phyloP scores from a whole-genome alignment of 23 red algal species.

The Gracilaria gracilis region DNA sequence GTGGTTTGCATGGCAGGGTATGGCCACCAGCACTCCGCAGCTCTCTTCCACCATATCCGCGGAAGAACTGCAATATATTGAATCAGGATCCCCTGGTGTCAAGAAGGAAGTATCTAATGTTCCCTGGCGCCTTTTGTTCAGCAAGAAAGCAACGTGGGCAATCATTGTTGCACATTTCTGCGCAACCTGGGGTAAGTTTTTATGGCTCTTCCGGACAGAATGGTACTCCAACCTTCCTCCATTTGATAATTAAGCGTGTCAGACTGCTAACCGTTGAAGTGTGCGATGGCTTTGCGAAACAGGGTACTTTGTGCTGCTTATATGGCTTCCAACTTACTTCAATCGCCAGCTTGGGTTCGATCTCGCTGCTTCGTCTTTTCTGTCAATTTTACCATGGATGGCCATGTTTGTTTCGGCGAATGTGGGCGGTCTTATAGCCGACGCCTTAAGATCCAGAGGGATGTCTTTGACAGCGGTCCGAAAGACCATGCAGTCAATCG shows the following conservation, averaged over 20 bases:
- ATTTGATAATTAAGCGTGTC: neutral
- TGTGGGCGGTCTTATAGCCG: constrained; percentile 86
- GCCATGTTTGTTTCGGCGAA: constrained; percentile 97
- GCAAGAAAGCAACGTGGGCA: constrained; percentile 85
- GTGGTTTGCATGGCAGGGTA: constrained; percentile 83
- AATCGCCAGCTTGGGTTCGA: constrained; percentile 97
- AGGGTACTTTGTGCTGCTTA: constrained; percentile 96
- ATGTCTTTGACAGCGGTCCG: constrained; percentile 85
- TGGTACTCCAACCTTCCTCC: neutral
- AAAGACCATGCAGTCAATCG: constrained; percentile 98
- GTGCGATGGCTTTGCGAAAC: neutral
- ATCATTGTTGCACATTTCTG: constrained; percentile 98
- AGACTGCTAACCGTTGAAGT: neutral
- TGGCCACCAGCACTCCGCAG: constrained; percentile 72
- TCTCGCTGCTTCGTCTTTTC: constrained; percentile 84
- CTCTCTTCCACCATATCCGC: constrained; percentile 66
- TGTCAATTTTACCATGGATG: constrained; percentile 95
- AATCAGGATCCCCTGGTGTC: constrained; percentile 25
- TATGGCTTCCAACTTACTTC: constrained; percentile 99
- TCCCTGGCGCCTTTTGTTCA: constrained; percentile 87
- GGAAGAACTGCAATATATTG: constrained; percentile 75
- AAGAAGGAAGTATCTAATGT: constrained; percentile 30
- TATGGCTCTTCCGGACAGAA: neutral
- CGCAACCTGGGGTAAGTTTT: constrained; percentile 84
- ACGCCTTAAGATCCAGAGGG: constrained; percentile 65